Conservation (phyloP, 495 filamentous ascomycete genomes). For the Penicillium alfredii region DNA sequence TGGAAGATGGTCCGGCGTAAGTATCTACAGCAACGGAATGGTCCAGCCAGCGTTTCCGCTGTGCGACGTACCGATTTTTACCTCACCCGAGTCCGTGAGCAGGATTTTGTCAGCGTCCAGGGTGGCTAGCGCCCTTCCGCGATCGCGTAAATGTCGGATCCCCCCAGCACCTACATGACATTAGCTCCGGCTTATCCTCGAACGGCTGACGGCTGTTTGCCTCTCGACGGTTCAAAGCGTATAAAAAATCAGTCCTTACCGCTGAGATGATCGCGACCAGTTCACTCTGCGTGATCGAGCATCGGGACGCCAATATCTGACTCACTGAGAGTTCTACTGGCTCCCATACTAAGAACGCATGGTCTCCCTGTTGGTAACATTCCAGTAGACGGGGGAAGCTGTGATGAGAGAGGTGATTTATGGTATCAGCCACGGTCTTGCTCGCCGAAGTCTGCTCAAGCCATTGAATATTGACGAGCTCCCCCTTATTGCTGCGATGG, state of each 20-base stretch:
- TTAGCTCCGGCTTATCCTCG: too few species aligned
- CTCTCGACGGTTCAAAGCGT: too few species aligned
- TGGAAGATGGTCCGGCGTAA: neutral
- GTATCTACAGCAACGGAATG: neutral
- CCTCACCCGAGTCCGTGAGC: neutral
- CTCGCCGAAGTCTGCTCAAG: slow-evolving; percentile 1
- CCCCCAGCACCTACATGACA: neutral
- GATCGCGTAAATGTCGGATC: slow-evolving; percentile 1
- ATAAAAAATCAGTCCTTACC: neutral
- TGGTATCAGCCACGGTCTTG: neutral
- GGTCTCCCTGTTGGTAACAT: neutral
- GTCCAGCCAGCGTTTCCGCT: too few species aligned
- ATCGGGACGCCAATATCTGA: slow-evolving; percentile 1
- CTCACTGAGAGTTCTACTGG: slow-evolving; percentile 2
- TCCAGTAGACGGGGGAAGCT: neutral
- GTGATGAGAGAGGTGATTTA: slow-evolving; percentile 1
- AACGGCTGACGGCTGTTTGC: too few species aligned
- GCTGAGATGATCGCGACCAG: slow-evolving; percentile 1
- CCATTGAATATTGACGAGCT: slow-evolving; percentile 3
- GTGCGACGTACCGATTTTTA: slow-evolving; percentile 1
- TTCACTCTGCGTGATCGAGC: neutral
- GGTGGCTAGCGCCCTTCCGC: slow-evolving; percentile 1
- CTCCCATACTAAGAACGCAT: slow-evolving; percentile 3
- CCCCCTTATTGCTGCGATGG: neutral
- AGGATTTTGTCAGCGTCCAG: slow-evolving; percentile 1